Percentiles rank a stretch among this genome's conserved stretches.
phyloP scores from a whole-genome alignment of 257 asterid species.

The Solanum appendiculatum region DNA sequence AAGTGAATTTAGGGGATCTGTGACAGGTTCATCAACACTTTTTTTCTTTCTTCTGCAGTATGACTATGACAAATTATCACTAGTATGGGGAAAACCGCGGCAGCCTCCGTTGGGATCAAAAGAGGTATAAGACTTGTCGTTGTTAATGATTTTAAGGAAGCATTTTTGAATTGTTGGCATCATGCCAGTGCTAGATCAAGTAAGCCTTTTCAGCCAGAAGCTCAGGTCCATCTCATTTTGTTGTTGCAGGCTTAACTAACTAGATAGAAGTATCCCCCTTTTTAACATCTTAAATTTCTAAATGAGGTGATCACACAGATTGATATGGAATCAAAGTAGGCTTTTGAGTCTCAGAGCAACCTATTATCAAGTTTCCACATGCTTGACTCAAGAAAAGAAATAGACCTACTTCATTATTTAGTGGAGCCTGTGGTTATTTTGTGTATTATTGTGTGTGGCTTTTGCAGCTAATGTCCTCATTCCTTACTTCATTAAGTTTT shows the following conservation, averaged over 20 bases:
- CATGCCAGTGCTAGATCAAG: neutral
- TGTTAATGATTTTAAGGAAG: neutral
- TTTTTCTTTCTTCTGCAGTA: conserved; percentile 38
- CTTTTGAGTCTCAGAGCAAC: neutral
- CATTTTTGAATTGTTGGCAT: neutral
- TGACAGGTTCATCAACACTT: neutral
- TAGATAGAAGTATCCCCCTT: neutral
- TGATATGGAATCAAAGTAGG: neutral
- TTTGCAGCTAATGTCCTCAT: neutral
- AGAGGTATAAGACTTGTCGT: conserved; percentile 47
- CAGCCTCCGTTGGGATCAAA: conserved; percentile 74
- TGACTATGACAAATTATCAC: conserved; percentile 62
- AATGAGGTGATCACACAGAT: neutral
- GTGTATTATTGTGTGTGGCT: neutral
- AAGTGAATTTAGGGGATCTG: neutral
- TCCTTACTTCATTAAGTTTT: neutral
- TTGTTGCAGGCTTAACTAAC: neutral
- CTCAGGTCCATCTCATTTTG: neutral
- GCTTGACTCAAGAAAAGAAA: neutral
- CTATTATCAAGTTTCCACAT: neutral
- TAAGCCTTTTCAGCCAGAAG: neutral
- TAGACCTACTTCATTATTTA: neutral
- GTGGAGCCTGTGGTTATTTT: neutral
- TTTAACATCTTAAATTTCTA: neutral
- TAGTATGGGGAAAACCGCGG: conserved; percentile 98